A percentile compares a stretch with the other conserved stretches of the same genome.
Conservation (phyloP, 495 filamentous ascomycete species). For the Recurvomyces mirabilis region DNA sequence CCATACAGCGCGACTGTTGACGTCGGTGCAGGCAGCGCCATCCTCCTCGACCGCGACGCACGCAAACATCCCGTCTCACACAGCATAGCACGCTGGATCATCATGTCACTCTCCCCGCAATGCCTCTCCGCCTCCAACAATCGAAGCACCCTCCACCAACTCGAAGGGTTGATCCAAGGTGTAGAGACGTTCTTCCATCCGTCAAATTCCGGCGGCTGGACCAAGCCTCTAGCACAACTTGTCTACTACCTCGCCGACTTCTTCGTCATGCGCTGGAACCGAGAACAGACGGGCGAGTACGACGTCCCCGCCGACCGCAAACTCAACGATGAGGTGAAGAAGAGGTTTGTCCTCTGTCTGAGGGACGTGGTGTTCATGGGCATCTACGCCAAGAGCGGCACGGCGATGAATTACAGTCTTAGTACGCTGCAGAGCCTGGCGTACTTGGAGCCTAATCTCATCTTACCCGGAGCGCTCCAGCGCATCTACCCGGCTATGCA, state of each 20-base stretch:
- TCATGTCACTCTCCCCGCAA: slow-evolving; percentile 81
- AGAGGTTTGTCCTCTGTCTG: slow-evolving; percentile 79
- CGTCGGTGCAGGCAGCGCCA: slow-evolving; percentile 64
- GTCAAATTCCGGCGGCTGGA: slow-evolving; percentile 90
- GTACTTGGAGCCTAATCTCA: slow-evolving; percentile 82
- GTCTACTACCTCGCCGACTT: slow-evolving; percentile 91
- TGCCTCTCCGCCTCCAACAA: slow-evolving; percentile 59
- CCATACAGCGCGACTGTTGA: slow-evolving; percentile 79
- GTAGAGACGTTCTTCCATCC: slow-evolving; percentile 99
- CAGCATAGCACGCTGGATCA: slow-evolving; percentile 88
- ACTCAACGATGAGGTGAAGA: slow-evolving; percentile 70
- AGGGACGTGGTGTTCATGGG: slow-evolving; percentile 97
- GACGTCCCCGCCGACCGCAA: slow-evolving; percentile 67
- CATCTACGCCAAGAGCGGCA: slow-evolving; percentile 87
- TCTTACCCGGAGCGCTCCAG: slow-evolving; percentile 87
- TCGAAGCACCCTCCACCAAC: slow-evolving; percentile 61
- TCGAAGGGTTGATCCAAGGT: slow-evolving; percentile 89
- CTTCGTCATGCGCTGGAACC: slow-evolving; percentile 96
- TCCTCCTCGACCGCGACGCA: slow-evolving; percentile 80
- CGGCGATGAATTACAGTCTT: slow-evolving; percentile 80
- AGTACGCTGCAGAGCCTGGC: slow-evolving; percentile 81
- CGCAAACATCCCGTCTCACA: slow-evolving; percentile 86
- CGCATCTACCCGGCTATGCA: slow-evolving; percentile 94
- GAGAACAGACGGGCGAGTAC: slow-evolving; percentile 84
- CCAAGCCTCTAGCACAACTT: slow-evolving; percentile 76